Evolutionary conservation across 2,329 filamentous ascomycete species (phyloP), one percentile per base, ranked within the genome.

Genomic region (Lecanicillium sp.): DNA sequence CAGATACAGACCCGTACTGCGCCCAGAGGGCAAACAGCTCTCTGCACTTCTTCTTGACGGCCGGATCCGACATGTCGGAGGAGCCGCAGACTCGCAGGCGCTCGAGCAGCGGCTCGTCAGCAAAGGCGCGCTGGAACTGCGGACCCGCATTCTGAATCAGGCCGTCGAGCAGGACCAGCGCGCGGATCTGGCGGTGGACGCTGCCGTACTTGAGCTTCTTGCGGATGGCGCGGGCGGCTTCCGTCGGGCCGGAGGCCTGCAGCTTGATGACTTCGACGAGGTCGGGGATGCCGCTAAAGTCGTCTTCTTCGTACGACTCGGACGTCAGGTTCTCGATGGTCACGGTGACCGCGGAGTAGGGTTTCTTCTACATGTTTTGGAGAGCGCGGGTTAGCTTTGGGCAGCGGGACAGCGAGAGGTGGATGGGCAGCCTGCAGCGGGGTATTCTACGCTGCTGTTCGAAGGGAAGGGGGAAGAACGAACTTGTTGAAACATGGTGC

Each of bases 141-240:
- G 83, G 72, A 2, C 90, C 90, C 3, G 88, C 89, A 65, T 98
- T 98, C 56, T 96, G 87, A 44, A 98, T 92, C 29, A 98, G 72
- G 30, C 86, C 89, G 58, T 98, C 92, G 2, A 98, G 75, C 36
- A 98, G 81, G 10, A 84, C 83, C 17, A 98, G 74, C 27, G 92
- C 85, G 43, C 92, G 79, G 25, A 97, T 72, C 61, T 98, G 92
- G 36, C 88, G 83, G 61, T 97, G 90, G n/a, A 86, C 73, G 54
- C 80, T 94, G 51, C 92, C 92, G 62, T 98, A 97, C 68, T 98
- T 98, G 73, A 98, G 77, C 69, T 97, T 97, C 76, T 98, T 98
- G 44, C 92, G 80, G 51, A 98, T 77, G 34, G 92, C 89, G 55
- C 92, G 79, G 39, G 90, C 87, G 43, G 89, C 89, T 68, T 98